Percentiles rank a stretch among this genome's conserved stretches.
These are phyloP conservation scores for Saccharomyces hybrid DNA, from an alignment of 1,139 yeast species.

Conservation along the genomic window DNA sequence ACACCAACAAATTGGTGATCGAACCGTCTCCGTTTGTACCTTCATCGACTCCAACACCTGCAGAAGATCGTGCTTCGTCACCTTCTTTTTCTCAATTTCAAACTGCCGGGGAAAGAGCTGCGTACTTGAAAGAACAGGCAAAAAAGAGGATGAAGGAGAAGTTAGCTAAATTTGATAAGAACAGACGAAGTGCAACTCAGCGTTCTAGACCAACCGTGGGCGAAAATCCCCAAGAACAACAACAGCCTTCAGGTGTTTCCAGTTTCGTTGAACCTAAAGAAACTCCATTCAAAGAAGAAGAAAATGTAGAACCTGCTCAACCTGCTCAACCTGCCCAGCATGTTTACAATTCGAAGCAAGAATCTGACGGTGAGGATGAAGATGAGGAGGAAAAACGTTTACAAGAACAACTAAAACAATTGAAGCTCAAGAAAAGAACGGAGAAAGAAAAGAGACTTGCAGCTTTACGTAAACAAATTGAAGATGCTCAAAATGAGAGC, in stretches of 20 bases:
- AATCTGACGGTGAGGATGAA: conserved; percentile 10
- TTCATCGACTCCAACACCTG: conserved; percentile 5
- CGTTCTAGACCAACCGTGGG: conserved; percentile 6
- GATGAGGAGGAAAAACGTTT: conserved; percentile 28
- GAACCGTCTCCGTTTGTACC: conserved; percentile 1
- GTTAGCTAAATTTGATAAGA: conserved; percentile 76
- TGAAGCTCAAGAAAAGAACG: conserved; percentile 53
- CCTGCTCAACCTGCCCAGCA: background rate
- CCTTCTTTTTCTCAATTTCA: conserved; percentile 26
- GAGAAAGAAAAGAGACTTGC: conserved; percentile 34
- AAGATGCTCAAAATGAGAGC: conserved; percentile 36
- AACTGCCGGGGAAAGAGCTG: conserved; percentile 63
- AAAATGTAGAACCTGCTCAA: background rate
- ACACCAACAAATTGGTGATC: background rate
- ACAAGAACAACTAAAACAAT: conserved; percentile 30
- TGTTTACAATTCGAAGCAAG: background rate
- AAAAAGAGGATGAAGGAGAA: conserved; percentile 84
- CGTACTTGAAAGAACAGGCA: conserved; percentile 84
- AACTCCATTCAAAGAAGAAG: conserved; percentile 3
- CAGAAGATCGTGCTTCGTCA: background rate
- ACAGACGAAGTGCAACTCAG: conserved; percentile 32
- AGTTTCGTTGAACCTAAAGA: background rate
- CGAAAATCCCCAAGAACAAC: background rate
- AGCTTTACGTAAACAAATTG: conserved; percentile 33
- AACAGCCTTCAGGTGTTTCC: background rate